Evolutionary conservation across 2,329 filamentous ascomycete genomes (phyloP).

Genomic region (Colletotrichum tanaceti): DNA sequence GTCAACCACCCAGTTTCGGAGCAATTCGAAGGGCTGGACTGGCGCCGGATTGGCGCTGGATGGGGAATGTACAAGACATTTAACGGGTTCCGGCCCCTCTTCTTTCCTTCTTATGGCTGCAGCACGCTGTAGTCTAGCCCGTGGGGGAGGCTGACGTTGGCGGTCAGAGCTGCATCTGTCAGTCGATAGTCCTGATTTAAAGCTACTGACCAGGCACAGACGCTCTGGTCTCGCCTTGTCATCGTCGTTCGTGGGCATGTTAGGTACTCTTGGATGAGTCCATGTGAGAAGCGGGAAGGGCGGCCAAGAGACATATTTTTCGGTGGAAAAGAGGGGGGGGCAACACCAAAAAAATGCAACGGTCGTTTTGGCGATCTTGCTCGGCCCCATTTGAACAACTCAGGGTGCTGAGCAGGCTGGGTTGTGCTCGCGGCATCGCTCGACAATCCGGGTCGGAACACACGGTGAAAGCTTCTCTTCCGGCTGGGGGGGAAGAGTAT

Average conservation of each 20-base stretch:
- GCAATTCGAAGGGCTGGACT: neutral
- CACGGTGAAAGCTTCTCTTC: neutral
- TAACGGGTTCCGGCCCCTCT: neutral
- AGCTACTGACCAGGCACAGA: conserved; percentile 6
- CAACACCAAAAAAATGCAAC: conserved; percentile 30
- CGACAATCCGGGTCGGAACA: conserved; percentile 32
- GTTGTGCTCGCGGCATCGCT: conserved; percentile 19
- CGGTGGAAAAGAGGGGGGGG: too few species aligned
- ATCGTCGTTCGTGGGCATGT: conserved; percentile 5
- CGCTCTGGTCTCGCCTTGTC: neutral
- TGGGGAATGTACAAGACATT: conserved; percentile 15
- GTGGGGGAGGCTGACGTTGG: conserved; percentile 13
- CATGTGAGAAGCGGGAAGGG: conserved; percentile 6
- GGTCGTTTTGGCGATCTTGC: conserved; percentile 11
- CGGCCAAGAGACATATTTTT: neutral
- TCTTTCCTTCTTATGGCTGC: neutral
- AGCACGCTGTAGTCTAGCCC: too few species aligned
- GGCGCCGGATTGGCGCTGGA: neutral
- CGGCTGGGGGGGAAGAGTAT: neutral
- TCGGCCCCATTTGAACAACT: neutral
- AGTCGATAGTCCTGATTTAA: conserved; percentile 10
- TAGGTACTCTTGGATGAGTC: neutral
- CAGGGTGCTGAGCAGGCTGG: conserved; percentile 8
- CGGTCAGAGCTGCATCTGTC: conserved; percentile 17
- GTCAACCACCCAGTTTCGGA: too few species aligned